Base-by-base conservation (phyloP, 768 basidiomycete species). In the Russula foetens region DNA sequence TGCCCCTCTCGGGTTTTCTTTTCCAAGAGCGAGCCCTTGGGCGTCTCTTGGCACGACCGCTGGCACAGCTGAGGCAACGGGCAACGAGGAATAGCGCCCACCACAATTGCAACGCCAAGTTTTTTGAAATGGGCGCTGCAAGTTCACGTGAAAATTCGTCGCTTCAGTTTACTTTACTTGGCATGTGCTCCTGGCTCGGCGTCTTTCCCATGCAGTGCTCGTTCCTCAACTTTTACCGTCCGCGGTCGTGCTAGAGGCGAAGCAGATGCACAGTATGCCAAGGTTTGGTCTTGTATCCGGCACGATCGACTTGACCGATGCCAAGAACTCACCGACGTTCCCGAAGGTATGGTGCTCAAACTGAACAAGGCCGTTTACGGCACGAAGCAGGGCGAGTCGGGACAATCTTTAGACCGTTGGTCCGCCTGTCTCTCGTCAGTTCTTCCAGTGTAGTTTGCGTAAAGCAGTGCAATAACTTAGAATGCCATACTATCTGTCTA, bases 71-170 rank as follows among this genome's bases (percentile, higher is more conserved):
- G 60, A 50, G 44, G 45, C 31, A 23, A 45, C 12, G 31, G 33
- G 39, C 28, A 53, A 62, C 63, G 2, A 62, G 63, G 63, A 64
- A 26, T 21, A n/a, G n/a, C n/a, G n/a, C n/a, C n/a, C n/a, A n/a
- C n/a, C n/a, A n/a, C n/a, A n/a, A n/a, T n/a, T n/a, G n/a, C n/a
- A n/a, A n/a, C n/a, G n/a, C n/a, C n/a, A n/a, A n/a, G n/a, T n/a
- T n/a, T n/a, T n/a, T n/a, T n/a, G n/a, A n/a, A n/a, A n/a, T n/a
- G n/a, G n/a, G 29, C n/a, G 47, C 29, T 31, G 44, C n/a, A 17
- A 9, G 41, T 19, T 35, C 14, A 14, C 33, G 43, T 17, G 49
- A 21, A 28, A 35, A 12, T 26, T 46, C 29, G 17, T 53, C 29
- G 3, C 7, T 14, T 17, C 43, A 62, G 60, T 64, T 8, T 14